Evolutionary conservation across 2,329 filamentous ascomycete genomes (phyloP), one percentile per base, ranked within the genome.

Genomic region (Xylaria sp.): DNA sequence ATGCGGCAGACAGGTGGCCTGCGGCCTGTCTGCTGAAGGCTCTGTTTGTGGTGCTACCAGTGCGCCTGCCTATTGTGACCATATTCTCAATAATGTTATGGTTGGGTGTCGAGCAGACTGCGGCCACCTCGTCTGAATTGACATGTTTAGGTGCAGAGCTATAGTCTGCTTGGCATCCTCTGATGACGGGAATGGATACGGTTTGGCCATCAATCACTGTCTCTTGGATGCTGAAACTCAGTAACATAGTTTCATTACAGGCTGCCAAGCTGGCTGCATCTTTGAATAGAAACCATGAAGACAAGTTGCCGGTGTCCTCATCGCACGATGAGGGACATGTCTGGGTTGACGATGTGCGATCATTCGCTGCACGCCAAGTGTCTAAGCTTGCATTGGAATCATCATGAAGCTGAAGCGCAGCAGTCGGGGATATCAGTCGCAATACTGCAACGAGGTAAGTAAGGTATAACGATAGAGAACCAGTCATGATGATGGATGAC

Each of bases 161-260:
- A 15, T 41, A 41, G 2, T 41, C 39, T 41, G 39, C 39, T 13
- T 15, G 1, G 13, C 51, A 63, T 12, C 50, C 60, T 48, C 60
- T 63, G 37, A 63, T 63, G 18, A 23, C 60, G 10, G 50, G 31
- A 23, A 25, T 10, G 34, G 18, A 23, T 0, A 37, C 10, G 48
- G 34, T 23, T 1, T 56, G 3, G 10, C 25, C 25, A 31, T 18
- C 51, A 25, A 4, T 23, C 18, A 12, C 10, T 10, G 51, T 56
- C 23, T 54, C 50, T n/a, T 56, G 51, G 18, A 63, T 37, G n/a
- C 50, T 63, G 37, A 63, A 56, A 7, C 20, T 63, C 25, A 55
- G 18, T 10, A 63, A 15, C 51, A 63, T 55, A 39, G 61, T 63
- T 39, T 63, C 51, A 13, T 63, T 63, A 39, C 61, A 48, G 18